Conservation (phyloP, 345 rosid species). For the Mangifera indica region DNA sequence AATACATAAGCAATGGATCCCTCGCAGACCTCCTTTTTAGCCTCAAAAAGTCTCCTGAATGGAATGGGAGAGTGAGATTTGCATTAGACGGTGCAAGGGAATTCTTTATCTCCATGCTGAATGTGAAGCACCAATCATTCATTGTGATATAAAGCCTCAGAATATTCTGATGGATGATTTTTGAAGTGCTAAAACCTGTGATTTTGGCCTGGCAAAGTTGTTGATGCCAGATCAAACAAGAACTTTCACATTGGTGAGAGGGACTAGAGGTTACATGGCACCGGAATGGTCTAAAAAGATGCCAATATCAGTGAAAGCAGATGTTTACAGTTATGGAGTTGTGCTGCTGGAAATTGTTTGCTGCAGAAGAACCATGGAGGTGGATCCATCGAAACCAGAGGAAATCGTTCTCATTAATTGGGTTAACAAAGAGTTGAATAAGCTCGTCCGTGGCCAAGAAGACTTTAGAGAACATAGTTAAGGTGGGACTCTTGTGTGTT, state of each 20-base stretch:
- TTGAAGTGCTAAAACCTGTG: neutral
- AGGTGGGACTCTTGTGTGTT: too few species aligned
- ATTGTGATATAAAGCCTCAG: slow-evolving; percentile 17
- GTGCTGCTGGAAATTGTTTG: too few species aligned
- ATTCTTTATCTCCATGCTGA: slow-evolving; percentile 14
- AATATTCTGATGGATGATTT: slow-evolving; percentile 14
- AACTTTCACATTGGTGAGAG: neutral
- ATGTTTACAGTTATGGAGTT: too few species aligned
- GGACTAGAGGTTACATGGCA: too few species aligned
- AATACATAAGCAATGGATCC: slow-evolving; percentile 17
- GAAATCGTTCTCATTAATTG: too few species aligned
- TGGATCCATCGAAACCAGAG: too few species aligned
- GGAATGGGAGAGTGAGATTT: slow-evolving; percentile 12
- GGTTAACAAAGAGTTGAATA: too few species aligned
- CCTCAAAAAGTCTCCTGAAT: neutral
- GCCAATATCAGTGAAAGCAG: too few species aligned
- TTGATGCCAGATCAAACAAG: slow-evolving; percentile 10
- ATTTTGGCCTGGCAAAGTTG: slow-evolving; percentile 7
- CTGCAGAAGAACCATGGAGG: too few species aligned
- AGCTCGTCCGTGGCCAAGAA: too few species aligned
- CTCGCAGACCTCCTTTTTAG: slow-evolving; percentile 2
- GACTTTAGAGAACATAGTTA: too few species aligned
- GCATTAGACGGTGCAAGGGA: slow-evolving; percentile 11
- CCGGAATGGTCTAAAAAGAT: too few species aligned
- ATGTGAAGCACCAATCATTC: slow-evolving; percentile 11